These are phyloP conservation scores for Rhododendron simsii DNA, from an alignment of 148 eudicot genomes.

Conservation along the genomic window DNA sequence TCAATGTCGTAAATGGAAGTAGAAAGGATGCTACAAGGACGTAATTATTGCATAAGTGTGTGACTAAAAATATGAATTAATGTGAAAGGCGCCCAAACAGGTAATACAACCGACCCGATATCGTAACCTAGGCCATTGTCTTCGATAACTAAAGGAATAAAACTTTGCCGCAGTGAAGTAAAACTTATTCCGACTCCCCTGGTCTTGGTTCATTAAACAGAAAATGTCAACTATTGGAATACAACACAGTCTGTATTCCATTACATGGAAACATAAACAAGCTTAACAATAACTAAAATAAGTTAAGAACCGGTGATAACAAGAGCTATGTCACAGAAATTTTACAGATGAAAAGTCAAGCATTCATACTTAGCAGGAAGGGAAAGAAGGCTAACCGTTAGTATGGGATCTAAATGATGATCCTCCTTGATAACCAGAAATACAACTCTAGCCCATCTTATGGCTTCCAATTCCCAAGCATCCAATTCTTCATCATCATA, in stretches of 20 bases:
- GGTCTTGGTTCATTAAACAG: neutral
- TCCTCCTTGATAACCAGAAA: slow-evolving; percentile 61
- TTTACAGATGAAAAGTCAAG: neutral
- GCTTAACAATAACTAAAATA: neutral
- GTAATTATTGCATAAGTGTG: neutral
- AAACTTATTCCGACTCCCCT: neutral
- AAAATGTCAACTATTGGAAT: neutral
- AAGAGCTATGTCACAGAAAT: neutral
- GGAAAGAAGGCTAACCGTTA: slow-evolving; percentile 40
- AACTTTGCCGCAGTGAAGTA: neutral
- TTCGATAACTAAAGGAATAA: neutral
- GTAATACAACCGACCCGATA: neutral
- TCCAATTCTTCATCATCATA: slow-evolving; percentile 80
- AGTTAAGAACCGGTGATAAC: neutral
- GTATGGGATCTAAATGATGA: slow-evolving; percentile 44
- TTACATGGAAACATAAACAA: neutral
- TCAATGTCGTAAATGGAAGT: neutral
- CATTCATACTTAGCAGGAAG: slow-evolving; percentile 6
- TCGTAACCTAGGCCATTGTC: neutral
- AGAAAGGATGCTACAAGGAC: neutral
- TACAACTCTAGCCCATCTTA: slow-evolving; percentile 81
- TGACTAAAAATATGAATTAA: neutral
- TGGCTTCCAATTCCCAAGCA: slow-evolving; percentile 72
- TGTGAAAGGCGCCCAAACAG: neutral
- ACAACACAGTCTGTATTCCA: neutral